Conservation (phyloP, 768 basidiomycete species). For the Trametes cinnabarina region DNA sequence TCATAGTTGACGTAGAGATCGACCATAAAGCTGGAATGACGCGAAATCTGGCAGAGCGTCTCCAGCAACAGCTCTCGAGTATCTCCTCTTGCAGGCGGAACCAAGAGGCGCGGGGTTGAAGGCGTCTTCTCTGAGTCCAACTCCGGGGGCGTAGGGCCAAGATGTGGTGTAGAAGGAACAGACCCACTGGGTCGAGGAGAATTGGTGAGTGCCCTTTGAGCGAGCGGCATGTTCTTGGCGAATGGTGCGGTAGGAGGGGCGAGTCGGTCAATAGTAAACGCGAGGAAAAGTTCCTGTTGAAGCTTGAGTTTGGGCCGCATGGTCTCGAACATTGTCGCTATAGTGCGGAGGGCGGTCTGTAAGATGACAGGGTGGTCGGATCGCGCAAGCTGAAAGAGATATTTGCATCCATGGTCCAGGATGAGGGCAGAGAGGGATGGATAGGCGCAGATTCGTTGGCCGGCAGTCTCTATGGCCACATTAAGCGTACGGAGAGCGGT, state of each 20-base stretch:
- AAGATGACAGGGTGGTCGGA: conserved; percentile 83
- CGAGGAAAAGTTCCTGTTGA: conserved; percentile 92
- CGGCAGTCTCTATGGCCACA: conserved; percentile 82
- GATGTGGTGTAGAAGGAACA: conserved; percentile 41
- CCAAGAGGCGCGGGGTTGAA: conserved; percentile 48
- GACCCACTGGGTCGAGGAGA: conserved; percentile 29
- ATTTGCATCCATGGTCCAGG: conserved; percentile 90
- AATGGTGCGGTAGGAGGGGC: conserved; percentile 48
- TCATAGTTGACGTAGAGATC: conserved; percentile 97
- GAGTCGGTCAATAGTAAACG: conserved; percentile 90
- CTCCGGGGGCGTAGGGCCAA: conserved; percentile 36
- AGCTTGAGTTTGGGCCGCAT: conserved; percentile 85
- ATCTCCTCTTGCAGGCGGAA: conserved; percentile 80
- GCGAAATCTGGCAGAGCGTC: conserved; percentile 75
- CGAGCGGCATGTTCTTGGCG: conserved; percentile 17
- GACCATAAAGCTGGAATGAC: conserved; percentile 89
- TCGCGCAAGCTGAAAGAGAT: conserved; percentile 93
- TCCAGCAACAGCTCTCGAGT: conserved; percentile 89
- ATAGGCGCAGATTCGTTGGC: conserved; percentile 70
- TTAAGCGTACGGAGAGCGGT: conserved; percentile 87
- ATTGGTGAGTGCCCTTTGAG: conserved; percentile 15
- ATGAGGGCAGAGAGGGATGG: conserved; percentile 76
- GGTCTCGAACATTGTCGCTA: conserved; percentile 84
- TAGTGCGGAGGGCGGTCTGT: conserved; percentile 77
- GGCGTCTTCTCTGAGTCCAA: conserved; percentile 24